Evolutionary conservation across 2,329 filamentous ascomycete genomes (phyloP), one percentile per base, ranked within the genome.

Genomic region (Beauveria rudraprayagi): DNA sequence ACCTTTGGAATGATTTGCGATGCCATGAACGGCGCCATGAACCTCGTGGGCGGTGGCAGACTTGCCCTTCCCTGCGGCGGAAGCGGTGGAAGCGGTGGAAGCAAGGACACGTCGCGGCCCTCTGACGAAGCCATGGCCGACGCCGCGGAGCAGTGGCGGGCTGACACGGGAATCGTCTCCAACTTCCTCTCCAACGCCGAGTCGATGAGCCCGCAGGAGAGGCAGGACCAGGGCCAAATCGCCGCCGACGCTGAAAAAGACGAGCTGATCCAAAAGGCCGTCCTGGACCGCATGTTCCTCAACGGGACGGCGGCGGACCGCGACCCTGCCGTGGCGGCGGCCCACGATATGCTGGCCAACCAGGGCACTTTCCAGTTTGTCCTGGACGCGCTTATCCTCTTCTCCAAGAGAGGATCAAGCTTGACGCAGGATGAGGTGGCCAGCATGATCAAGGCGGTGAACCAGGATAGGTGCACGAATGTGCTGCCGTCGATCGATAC

Each of bases 261-360:
- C 57, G 63, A 66, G 52, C 63, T 66, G 7, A 52, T 16, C 14
- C 63, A 66, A 28, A 66, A 66, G 58, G 63, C 61, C 10, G 62
- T 66, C 26, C 60, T 66, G 10, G 64, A 66, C 24, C 26, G 47
- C 9, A 40, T 51, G 22, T 16, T 43, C 41, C 41, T 41, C 55
- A 22, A 47, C 7, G 61, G 47, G 10, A 51, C 16, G 16, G 47
- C 26, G 6, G 47, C 16, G 47, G 7, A 30, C 3, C 47, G 47
- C 11, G 26, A 62, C 46, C 30, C 47, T 16, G 24, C 19, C 9
- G 61, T 65, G 26, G 47, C 24, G 5, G 34, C 58, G 7, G 64
- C 64, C 6, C 41, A 66, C 55, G 26, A 59, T 8, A 57, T 62
- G 26, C 58, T 66, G 22, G 64, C 37, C 16, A 58, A 26, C 2